Conservation (phyloP, 352 stramenopile species). For the Thalassiosira ordinaria region DNA sequence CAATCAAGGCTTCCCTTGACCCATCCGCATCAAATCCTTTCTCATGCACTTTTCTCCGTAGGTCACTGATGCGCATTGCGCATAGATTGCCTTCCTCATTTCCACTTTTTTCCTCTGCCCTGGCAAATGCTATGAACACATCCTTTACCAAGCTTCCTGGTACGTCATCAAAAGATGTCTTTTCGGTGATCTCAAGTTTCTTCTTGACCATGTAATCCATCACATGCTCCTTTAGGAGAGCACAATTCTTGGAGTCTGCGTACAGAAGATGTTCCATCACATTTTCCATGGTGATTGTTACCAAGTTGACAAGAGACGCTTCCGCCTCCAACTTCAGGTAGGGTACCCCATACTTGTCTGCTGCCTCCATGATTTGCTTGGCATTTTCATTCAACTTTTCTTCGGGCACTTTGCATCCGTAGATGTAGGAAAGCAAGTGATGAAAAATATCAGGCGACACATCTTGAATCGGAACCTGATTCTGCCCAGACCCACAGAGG, state of each 20-base stretch:
- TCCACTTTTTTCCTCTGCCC: background rate
- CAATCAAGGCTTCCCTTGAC: slow-evolving; percentile 3
- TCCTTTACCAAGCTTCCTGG: slow-evolving; percentile 5
- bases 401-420: background rate
- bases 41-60: background rate
- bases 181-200: slow-evolving; percentile 1
- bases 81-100: background rate
- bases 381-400: slow-evolving; percentile 2
- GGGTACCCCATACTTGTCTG: slow-evolving; percentile 13
- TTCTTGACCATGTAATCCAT: slow-evolving; percentile 22
- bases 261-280: slow-evolving; percentile 10
- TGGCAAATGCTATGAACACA: background rate
- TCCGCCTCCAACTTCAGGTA: slow-evolving; percentile 24
- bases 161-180: background rate
- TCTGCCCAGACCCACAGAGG: background rate
- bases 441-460: slow-evolving; percentile 7
- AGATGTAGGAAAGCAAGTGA: slow-evolving; percentile 18
- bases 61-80: background rate
- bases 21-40: slow-evolving; percentile 10
- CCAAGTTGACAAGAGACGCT: slow-evolving; percentile 7
- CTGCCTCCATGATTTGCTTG: slow-evolving; percentile 13
- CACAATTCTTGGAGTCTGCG: slow-evolving; percentile 8
- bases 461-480: background rate
- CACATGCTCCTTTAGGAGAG: background rate
- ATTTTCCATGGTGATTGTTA: slow-evolving; percentile 10